phyloP scores from a whole-genome alignment of 208 protist species.

The Blastocrithidia nonstop region DNA sequence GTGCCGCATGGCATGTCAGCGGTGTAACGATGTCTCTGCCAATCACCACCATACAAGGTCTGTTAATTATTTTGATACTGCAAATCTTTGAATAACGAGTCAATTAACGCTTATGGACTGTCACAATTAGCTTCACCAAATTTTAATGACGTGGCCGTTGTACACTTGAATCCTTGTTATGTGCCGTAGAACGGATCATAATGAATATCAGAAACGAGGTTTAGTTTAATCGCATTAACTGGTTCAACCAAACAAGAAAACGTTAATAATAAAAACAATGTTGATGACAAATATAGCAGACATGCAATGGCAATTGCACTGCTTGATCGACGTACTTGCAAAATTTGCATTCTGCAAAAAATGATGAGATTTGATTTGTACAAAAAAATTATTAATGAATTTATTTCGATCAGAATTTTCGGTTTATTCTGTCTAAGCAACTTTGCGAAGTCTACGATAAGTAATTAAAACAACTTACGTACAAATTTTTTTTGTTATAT shows the following conservation, averaged over 20 bases:
- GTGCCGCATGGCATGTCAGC: conserved; percentile 8
- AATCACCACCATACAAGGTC: conserved; percentile 39
- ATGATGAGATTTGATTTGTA: no score
- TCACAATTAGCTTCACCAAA: conserved; percentile 38
- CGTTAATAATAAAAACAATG: conserved; percentile 2
- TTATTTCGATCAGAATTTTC: no score
- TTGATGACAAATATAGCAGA: background rate
- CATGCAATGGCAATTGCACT: no score
- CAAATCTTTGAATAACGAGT: conserved; percentile 21
- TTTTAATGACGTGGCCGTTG: conserved; percentile 1
- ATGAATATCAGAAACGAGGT: conserved; percentile 64
- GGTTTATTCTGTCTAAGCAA: no score
- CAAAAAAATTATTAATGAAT: no score
- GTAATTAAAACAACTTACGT: no score
- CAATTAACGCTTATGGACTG: conserved; percentile 23
- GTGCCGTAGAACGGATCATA: conserved; percentile 57
- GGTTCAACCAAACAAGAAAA: background rate
- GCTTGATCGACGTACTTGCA: no score
- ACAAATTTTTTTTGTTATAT: no score
- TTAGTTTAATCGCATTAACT: conserved; percentile 9
- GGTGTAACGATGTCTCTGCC: conserved; percentile 41
- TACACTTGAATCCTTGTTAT: conserved; percentile 20
- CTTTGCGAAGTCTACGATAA: no score
- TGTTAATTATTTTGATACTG: conserved; percentile 11
- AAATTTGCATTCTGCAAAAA: no score